Evolutionary conservation across 768 basidiomycete species (phyloP).

Genomic region (Psilocybe subaeruginosa): DNA sequence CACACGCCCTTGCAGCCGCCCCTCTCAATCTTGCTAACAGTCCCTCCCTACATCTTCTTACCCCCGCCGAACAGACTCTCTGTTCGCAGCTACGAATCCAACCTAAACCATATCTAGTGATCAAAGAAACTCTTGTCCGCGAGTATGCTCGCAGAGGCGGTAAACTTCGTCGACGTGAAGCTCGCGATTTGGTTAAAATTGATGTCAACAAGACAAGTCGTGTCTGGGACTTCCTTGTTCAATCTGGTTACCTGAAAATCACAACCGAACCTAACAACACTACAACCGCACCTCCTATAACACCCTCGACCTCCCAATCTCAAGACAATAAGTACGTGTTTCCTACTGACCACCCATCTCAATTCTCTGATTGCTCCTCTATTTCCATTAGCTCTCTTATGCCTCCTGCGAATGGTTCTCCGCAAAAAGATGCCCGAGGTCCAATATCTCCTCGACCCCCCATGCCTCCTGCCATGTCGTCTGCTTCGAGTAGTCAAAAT

Average conservation of each 20-base stretch:
- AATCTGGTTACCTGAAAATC: slow-evolving; percentile 80
- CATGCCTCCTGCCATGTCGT: slow-evolving; percentile 29
- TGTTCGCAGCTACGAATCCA: slow-evolving; percentile 90
- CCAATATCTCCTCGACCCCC: slow-evolving; percentile 33
- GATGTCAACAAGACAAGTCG: slow-evolving; percentile 92
- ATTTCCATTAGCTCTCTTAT: slow-evolving; percentile 17
- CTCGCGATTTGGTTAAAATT: slow-evolving; percentile 88
- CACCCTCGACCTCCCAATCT: slow-evolving; percentile 31
- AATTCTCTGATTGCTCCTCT: not conserved
- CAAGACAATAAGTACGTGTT: slow-evolving; percentile 40
- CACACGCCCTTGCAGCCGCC: slow-evolving; percentile 34
- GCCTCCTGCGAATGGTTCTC: slow-evolving; percentile 35
- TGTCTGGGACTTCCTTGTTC: slow-evolving; percentile 92
- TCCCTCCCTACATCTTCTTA: slow-evolving; percentile 87
- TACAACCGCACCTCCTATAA: slow-evolving; percentile 45
- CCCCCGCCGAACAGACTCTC: slow-evolving; percentile 82
- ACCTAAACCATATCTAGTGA: slow-evolving; percentile 92
- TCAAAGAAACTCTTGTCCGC: slow-evolving; percentile 93
- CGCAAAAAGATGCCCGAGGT: slow-evolving; percentile 31
- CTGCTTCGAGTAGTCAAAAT: slow-evolving; percentile 38
- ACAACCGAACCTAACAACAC: slow-evolving; percentile 47
- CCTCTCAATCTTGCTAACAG: slow-evolving; percentile 92
- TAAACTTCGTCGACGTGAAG: slow-evolving; percentile 85
- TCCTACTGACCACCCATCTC: too few relatives aligned
- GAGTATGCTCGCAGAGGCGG: slow-evolving; percentile 92